A percentile compares a stretch with the other conserved stretches of the same genome.
Conservation (phyloP, 2,329 filamentous ascomycete genomes). For the Allantophomopsis cytisporea region DNA sequence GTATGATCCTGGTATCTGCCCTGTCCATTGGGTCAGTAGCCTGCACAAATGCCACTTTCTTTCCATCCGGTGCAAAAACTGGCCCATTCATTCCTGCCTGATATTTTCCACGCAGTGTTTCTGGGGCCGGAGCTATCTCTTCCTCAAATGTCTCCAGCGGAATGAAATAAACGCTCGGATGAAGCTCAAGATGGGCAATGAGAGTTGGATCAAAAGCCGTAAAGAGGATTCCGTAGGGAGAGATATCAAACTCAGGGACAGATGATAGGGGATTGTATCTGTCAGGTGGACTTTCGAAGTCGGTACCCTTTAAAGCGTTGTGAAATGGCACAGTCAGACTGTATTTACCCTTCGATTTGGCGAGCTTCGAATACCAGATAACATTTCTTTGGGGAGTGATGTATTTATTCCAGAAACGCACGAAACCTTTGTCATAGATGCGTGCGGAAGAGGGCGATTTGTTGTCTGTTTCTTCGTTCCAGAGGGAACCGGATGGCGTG, state of each 20-base stretch:
- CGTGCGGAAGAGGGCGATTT: conserved; percentile 50
- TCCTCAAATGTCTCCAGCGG: conserved; percentile 48
- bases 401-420: conserved; percentile 73
- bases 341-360: conserved; percentile 15
- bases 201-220: conserved; percentile 59
- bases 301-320: conserved; percentile 38
- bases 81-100: conserved; percentile 30
- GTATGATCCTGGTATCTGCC: conserved; percentile 58
- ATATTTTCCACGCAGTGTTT: conserved; percentile 48
- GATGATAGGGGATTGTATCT: conserved; percentile 28
- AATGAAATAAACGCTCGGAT: conserved; percentile 70
- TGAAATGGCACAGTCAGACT: conserved; percentile 25
- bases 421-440: conserved; percentile 63
- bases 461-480: conserved; percentile 46
- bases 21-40: conserved; percentile 73
- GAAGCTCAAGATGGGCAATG: no score
- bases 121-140: conserved; percentile 36
- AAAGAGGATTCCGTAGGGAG: conserved; percentile 52
- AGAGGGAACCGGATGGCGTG: conserved; percentile 54
- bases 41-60: conserved; percentile 59
- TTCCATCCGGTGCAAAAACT: conserved; percentile 61
- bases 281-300: no score
- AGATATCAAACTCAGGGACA: conserved; percentile 62
- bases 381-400: conserved; percentile 53
- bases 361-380: conserved; percentile 58